phyloP scores from a whole-genome alignment of 2,329 filamentous ascomycete species.

The Trichoderma afroharzianum region DNA sequence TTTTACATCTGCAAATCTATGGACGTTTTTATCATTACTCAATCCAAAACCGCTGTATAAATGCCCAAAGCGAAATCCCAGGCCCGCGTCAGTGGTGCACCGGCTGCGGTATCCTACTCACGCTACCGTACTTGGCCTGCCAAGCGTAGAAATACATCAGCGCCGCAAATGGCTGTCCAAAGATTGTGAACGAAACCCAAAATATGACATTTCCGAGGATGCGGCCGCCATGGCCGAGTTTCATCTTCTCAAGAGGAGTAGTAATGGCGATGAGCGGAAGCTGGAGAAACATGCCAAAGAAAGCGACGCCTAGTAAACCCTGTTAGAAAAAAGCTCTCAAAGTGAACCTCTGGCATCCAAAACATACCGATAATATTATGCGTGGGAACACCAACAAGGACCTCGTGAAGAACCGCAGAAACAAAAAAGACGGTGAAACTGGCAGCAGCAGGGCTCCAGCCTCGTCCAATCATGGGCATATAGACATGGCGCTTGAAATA shows the following conservation, averaged over 20 bases:
- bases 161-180: slow-evolving; percentile 90
- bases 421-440: slow-evolving; percentile 82
- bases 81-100: not conserved
- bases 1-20: not conserved
- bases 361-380: slow-evolving; percentile 81
- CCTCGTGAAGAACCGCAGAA: slow-evolving; percentile 84
- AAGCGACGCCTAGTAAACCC: slow-evolving; percentile 68
- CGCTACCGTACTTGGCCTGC: slow-evolving; percentile 94
- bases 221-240: slow-evolving; percentile 65
- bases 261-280: slow-evolving; percentile 84
- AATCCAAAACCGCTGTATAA: not conserved
- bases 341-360: not conserved
- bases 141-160: slow-evolving; percentile 96
- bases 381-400: slow-evolving; percentile 89
- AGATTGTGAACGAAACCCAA: slow-evolving; percentile 92
- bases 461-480: slow-evolving; percentile 78
- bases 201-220: slow-evolving; percentile 90
- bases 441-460: slow-evolving; percentile 67
- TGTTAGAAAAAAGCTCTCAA: slow-evolving; percentile 6
- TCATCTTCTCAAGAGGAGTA: slow-evolving; percentile 72
- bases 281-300: slow-evolving; percentile 90
- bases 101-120: slow-evolving; percentile 44
- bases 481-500: slow-evolving; percentile 97
- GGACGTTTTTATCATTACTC: not conserved
- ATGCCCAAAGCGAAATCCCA: not conserved